Evolutionary conservation across 768 basidiomycete genomes (phyloP).

Genomic region (Zangia roseola): DNA sequence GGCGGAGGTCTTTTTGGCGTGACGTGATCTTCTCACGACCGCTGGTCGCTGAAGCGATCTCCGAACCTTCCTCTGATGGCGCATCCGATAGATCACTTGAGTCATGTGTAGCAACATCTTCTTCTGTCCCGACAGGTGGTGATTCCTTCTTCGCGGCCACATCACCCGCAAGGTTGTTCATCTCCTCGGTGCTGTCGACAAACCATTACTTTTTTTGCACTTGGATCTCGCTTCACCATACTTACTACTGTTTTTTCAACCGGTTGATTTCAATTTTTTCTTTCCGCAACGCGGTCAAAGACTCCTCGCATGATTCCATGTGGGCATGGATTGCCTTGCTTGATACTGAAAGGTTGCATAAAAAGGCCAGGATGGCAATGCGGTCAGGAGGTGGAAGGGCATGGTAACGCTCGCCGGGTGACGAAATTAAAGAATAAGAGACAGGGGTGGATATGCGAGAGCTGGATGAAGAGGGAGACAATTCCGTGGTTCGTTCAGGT

Average conservation of each 20-base stretch:
- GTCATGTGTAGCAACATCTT: constrained; percentile 63
- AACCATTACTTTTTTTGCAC: constrained; percentile 13
- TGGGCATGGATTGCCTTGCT: constrained; percentile 85
- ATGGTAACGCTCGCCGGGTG: constrained; percentile 70
- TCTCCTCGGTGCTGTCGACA: constrained; percentile 63
- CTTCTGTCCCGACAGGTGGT: constrained; percentile 39
- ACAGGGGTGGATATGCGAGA: constrained; percentile 50
- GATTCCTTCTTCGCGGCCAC: constrained; percentile 47
- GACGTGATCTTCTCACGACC: constrained; percentile 42
- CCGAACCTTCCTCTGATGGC: constrained; percentile 59
- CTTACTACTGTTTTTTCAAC: constrained; percentile 84
- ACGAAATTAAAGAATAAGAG: constrained; percentile 42
- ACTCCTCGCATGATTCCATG: constrained; percentile 88
- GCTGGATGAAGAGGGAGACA: constrained; percentile 43
- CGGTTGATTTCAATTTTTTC: constrained; percentile 95
- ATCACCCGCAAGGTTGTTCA: constrained; percentile 61
- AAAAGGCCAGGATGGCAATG: constrained; percentile 81
- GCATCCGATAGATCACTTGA: constrained; percentile 74
- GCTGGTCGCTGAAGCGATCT: constrained; percentile 48
- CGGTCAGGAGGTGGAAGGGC: constrained; percentile 74
- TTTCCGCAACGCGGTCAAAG: constrained; percentile 89
- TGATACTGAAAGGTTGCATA: constrained; percentile 87
- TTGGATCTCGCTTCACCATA: constrained; percentile 16
- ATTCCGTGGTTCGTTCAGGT: constrained; percentile 48
- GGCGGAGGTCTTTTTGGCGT: constrained; percentile 52